Conservation (phyloP, 805 yeast species). For the Ogataea ganodermae region DNA sequence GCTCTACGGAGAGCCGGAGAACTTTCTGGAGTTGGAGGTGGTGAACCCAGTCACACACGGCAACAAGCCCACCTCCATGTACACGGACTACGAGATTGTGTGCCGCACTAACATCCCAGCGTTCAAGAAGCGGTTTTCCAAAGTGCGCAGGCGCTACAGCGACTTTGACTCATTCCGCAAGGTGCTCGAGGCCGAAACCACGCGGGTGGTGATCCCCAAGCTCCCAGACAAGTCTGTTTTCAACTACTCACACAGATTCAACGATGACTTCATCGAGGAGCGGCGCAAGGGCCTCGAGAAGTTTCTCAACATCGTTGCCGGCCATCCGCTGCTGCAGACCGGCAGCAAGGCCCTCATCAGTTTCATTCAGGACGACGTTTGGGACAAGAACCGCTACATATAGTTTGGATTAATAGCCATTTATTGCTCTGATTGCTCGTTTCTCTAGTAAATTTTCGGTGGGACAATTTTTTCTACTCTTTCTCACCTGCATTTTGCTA, state of each 20-base stretch:
- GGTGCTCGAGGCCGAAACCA: conserved; percentile 71
- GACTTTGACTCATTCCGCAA: conserved; percentile 85
- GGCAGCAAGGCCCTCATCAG: conserved; percentile 76
- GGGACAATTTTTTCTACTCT: background rate
- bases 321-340: conserved; percentile 91
- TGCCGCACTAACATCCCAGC: conserved; percentile 92
- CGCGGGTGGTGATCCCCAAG: conserved; percentile 80
- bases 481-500: background rate
- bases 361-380: conserved; percentile 83
- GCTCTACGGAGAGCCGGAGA: conserved; percentile 92
- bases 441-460: too few species aligned
- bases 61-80: conserved; percentile 54
- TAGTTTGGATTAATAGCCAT: too few species aligned
- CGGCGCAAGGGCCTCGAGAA: conserved; percentile 82
- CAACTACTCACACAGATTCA: conserved; percentile 65
- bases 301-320: conserved; percentile 76
- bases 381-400: conserved; percentile 51
- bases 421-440: too few species aligned
- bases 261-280: conserved; percentile 78
- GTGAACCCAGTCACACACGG: conserved; percentile 78
- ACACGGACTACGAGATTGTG: conserved; percentile 87
- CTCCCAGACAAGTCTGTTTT: conserved; percentile 81
- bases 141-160: conserved; percentile 82
- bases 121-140: conserved; percentile 61
- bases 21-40: conserved; percentile 89